A percentile compares a stretch with the other conserved stretches of the same genome.
phyloP scores from a whole-genome alignment of 1,284 basidiomycete genomes.

The Naganishia cerealis region DNA sequence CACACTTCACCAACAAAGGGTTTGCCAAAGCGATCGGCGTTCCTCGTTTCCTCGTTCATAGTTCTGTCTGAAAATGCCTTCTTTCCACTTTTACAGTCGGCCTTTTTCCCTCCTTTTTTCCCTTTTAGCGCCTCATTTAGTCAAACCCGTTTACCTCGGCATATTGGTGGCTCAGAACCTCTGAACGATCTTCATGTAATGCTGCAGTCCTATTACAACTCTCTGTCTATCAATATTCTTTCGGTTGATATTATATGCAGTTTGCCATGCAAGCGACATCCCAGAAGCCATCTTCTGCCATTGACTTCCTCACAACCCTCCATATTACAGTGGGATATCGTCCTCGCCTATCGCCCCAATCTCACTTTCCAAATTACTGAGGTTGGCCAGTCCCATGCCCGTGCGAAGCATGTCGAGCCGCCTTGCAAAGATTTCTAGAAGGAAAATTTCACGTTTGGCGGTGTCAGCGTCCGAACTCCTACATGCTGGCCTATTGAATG shows the following conservation, averaged over 20 bases:
- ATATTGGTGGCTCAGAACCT: neutral
- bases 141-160: too few species aligned
- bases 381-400: constrained; percentile 39
- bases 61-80: neutral
- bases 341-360: constrained; percentile 11
- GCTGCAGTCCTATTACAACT: neutral
- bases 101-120: too few species aligned
- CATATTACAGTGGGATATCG: constrained; percentile 15
- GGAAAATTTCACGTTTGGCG: neutral
- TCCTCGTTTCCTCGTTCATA: neutral
- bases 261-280: neutral
- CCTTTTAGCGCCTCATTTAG: too few species aligned
- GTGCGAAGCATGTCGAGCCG: constrained; percentile 48
- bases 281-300: neutral
- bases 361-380: neutral
- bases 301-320: neutral
- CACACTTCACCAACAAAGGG: too few species aligned
- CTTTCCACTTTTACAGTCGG: too few species aligned
- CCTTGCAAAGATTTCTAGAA: constrained; percentile 51
- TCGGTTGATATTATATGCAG: neutral
- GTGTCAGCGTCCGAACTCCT: neutral
- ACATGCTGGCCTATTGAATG: neutral
- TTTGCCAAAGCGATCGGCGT: neutral
- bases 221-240: neutral
- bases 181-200: neutral